Percentiles rank a stretch among this genome's conserved stretches.
These are phyloP conservation scores for Flaveria sonorensis DNA, from an alignment of 129 eudicot species.

Conservation along the genomic window DNA sequence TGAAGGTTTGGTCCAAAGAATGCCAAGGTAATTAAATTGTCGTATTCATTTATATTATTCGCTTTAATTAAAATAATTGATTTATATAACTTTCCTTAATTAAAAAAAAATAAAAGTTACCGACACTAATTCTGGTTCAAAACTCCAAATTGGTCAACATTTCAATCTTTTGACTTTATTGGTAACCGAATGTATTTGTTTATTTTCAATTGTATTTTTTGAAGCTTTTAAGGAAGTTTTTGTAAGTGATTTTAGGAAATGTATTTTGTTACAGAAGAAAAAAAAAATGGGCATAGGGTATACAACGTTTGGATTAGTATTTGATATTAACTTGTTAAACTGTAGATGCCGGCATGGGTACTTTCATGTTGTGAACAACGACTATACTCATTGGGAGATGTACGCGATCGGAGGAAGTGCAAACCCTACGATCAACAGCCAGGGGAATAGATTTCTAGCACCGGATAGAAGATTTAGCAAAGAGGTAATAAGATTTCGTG, in stretches of 20 bases:
- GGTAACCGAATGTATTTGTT: neutral
- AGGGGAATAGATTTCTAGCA: slow-evolving; percentile 87
- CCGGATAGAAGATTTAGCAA: slow-evolving; percentile 64
- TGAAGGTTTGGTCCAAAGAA: slow-evolving; percentile 86
- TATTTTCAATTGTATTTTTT: neutral
- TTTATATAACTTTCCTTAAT: neutral
- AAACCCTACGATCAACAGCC: slow-evolving; percentile 78
- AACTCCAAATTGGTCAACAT: slow-evolving; percentile 28
- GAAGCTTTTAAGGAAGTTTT: neutral
- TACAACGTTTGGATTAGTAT: neutral
- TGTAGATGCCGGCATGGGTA: slow-evolving; percentile 83
- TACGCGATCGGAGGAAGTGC: slow-evolving; percentile 96
- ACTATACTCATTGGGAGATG: slow-evolving; percentile 95
- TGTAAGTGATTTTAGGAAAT: neutral
- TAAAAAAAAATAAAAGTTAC: slow-evolving; percentile 4
- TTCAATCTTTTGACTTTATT: slow-evolving; percentile 7
- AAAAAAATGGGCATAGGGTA: neutral
- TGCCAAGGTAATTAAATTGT: slow-evolving; percentile 62
- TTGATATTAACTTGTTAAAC: neutral
- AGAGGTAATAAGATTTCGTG: slow-evolving; percentile 51
- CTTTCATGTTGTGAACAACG: slow-evolving; percentile 90
- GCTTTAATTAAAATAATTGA: too few species aligned
- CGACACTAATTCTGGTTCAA: slow-evolving; percentile 12
- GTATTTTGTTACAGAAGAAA: neutral
- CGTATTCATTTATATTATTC: neutral